A percentile compares a stretch with the other conserved stretches of the same genome.
Evolutionary conservation across 1,139 yeast species (phyloP).

Genomic region (Candida anutae): DNA sequence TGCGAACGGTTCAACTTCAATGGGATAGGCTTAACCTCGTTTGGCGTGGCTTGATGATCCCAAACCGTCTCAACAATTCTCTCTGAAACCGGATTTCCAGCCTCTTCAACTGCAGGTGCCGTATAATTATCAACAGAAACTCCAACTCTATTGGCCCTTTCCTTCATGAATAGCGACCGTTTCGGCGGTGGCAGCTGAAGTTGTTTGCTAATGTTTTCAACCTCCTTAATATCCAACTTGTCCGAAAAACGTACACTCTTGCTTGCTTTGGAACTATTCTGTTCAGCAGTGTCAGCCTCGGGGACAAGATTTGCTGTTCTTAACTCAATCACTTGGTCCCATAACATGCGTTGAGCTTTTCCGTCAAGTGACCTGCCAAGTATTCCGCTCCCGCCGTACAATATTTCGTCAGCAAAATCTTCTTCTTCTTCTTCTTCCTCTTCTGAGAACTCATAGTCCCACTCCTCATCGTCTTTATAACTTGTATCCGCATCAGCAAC

Average conservation of each 20-base stretch:
- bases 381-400: slow-evolving; percentile 14
- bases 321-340: slow-evolving; percentile 22
- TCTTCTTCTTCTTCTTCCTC: slow-evolving; percentile 13
- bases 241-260: slow-evolving; percentile 50
- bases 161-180: slow-evolving; percentile 20
- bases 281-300: not conserved
- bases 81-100: not conserved
- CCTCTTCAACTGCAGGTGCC: not conserved
- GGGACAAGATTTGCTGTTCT: slow-evolving; percentile 7
- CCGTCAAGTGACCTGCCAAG: slow-evolving; percentile 7
- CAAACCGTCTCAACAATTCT: not conserved
- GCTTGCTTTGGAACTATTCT: slow-evolving; percentile 5
- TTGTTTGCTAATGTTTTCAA: slow-evolving; percentile 49
- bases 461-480: slow-evolving; percentile 33
- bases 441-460: slow-evolving; percentile 25
- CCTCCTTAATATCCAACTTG: slow-evolving; percentile 46
- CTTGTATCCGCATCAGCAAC: slow-evolving; percentile 18
- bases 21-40: not conserved
- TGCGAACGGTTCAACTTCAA: no score
- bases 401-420: slow-evolving; percentile 19
- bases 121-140: not conserved
- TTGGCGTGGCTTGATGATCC: not conserved
- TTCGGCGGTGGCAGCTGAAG: slow-evolving; percentile 20
- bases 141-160: no score
- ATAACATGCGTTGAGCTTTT: slow-evolving; percentile 17